Evolutionary conservation across 305 asterid genomes (phyloP).

Genomic region (Ilex paraguariensis): DNA sequence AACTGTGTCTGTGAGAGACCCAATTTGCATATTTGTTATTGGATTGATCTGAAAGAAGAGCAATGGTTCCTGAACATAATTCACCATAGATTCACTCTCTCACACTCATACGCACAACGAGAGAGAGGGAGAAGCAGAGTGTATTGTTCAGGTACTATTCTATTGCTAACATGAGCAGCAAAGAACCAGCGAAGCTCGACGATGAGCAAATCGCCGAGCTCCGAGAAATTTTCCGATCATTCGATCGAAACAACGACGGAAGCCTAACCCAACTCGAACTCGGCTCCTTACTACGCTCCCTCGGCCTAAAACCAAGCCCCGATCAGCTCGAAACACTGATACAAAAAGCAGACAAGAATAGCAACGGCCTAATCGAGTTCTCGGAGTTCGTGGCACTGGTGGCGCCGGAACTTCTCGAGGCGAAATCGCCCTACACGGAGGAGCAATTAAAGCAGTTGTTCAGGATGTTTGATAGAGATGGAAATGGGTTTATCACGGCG

Average conservation of each 20-base stretch:
- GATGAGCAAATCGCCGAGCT: constrained; percentile 83
- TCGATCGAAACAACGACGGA: constrained; percentile 86
- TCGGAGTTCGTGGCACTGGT: constrained; percentile 90
- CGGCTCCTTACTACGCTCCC: constrained; percentile 78
- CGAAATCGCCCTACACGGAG: constrained; percentile 84
- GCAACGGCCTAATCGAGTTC: constrained; percentile 81
- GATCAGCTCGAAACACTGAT: constrained; percentile 84
- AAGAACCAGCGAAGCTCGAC: constrained; percentile 52
- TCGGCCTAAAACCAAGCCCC: constrained; percentile 77
- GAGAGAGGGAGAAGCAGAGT: too few species aligned
- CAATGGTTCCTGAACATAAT: too few species aligned
- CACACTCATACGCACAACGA: too few species aligned
- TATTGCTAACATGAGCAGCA: constrained; percentile 30
- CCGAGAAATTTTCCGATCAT: constrained; percentile 87
- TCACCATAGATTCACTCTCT: too few species aligned
- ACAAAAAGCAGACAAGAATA: constrained; percentile 71
- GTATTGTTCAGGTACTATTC: too few species aligned
- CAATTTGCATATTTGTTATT: too few species aligned
- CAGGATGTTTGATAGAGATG: constrained; percentile 84
- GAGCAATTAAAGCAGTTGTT: constrained; percentile 79
- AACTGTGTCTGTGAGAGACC: too few species aligned
- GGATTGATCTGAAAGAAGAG: too few species aligned
- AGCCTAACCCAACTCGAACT: constrained; percentile 91
- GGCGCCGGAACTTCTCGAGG: constrained; percentile 84
- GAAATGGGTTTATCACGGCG: constrained; percentile 80